These are phyloP conservation scores for Aspergillus homomorphus DNA, from an alignment of 495 filamentous ascomycete genomes.

Conservation along the genomic window DNA sequence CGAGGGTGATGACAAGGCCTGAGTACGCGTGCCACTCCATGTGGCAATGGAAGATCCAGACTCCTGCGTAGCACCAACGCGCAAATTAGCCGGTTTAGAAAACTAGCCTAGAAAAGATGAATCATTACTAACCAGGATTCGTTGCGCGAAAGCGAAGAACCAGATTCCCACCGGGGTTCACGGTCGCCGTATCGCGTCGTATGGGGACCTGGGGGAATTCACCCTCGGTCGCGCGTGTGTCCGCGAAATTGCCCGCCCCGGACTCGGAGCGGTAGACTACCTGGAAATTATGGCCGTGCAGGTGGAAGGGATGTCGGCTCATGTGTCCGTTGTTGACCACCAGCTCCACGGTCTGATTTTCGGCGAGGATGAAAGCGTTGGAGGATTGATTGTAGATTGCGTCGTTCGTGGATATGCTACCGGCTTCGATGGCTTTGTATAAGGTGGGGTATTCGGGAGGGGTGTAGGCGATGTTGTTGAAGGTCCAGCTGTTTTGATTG, in stretches of 20 bases:
- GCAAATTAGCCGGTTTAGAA: slow-evolving; percentile 50
- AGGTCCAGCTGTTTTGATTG: not conserved
- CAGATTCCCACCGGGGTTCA: slow-evolving; percentile 54
- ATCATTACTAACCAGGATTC: slow-evolving; percentile 42
- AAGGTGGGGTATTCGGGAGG: not conserved
- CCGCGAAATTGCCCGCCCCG: not conserved
- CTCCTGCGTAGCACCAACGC: slow-evolving; percentile 46
- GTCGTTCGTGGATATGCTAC: slow-evolving; percentile 40
- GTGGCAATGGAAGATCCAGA: slow-evolving; percentile 82
- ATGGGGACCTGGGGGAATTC: slow-evolving; percentile 37
- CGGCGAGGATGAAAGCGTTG: slow-evolving; percentile 44
- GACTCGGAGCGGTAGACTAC: slow-evolving; percentile 30
- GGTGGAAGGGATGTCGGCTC: slow-evolving; percentile 62
- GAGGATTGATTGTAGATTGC: slow-evolving; percentile 30
- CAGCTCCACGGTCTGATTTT: slow-evolving; percentile 57
- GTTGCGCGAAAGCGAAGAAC: slow-evolving; percentile 66
- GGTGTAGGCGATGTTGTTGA: not conserved
- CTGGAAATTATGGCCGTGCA: slow-evolving; percentile 61
- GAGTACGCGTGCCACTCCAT: slow-evolving; percentile 77
- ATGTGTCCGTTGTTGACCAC: slow-evolving; percentile 62
- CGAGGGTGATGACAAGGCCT: slow-evolving; percentile 66
- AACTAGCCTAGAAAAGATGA: slow-evolving; percentile 44
- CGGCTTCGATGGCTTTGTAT: not conserved
- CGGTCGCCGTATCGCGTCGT: slow-evolving; percentile 57
- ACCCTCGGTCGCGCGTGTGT: not conserved